A percentile compares a stretch with the other conserved stretches of the same genome.
phyloP scores from a whole-genome alignment of 345 rosid genomes.

The Abelmoschus esculentus region DNA sequence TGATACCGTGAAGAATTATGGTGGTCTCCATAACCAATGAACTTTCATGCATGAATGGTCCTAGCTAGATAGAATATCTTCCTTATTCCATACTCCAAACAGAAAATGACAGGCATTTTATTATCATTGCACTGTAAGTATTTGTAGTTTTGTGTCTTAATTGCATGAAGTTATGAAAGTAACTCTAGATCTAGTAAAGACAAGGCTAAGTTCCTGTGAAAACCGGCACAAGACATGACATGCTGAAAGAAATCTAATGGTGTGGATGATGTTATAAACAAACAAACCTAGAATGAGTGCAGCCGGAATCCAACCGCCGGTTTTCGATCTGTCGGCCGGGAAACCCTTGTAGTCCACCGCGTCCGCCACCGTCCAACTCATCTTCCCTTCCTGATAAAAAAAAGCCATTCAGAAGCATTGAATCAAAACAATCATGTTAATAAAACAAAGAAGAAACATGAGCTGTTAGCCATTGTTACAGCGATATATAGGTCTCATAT shows the following conservation, averaged over 20 bases:
- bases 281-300: slow-evolving; percentile 49
- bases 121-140: neutral
- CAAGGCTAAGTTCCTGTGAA: neutral
- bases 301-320: slow-evolving; percentile 69
- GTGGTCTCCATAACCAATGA: neutral
- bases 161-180: no score
- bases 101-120: slow-evolving; percentile 15
- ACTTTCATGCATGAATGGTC: slow-evolving; percentile 2
- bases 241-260: no score
- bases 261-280: neutral
- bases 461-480: neutral
- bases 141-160: neutral
- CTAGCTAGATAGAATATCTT: neutral
- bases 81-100: slow-evolving; percentile 4
- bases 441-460: neutral
- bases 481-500: neutral
- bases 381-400: slow-evolving; percentile 36
- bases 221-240: neutral
- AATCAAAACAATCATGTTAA: neutral
- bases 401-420: neutral
- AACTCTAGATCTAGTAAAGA: no score
- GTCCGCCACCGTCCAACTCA: slow-evolving; percentile 44
- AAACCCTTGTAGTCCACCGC: slow-evolving; percentile 46
- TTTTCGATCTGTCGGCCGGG: slow-evolving; percentile 53
- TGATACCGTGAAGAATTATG: neutral